phyloP scores from a whole-genome alignment of 2,329 filamentous ascomycete genomes.

The Paraconiothyrium brasiliense region DNA sequence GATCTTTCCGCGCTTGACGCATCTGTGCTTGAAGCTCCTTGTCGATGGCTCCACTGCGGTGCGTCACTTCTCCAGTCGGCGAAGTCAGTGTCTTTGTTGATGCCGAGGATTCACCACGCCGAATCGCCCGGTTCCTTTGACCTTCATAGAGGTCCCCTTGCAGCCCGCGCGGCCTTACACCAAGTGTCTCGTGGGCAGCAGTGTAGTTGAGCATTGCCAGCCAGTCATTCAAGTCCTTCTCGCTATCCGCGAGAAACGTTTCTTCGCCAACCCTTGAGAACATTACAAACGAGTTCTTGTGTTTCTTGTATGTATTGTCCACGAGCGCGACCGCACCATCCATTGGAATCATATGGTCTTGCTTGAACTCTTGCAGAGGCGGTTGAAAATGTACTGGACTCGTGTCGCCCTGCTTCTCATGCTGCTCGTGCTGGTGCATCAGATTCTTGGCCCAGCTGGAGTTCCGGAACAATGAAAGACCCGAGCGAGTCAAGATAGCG shows the following conservation, averaged over 20 bases:
- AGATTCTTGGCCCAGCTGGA: constrained; percentile 90
- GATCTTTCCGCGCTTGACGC: constrained; percentile 78
- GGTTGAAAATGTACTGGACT: constrained; percentile 89
- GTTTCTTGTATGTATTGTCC: constrained; percentile 88
- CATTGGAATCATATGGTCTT: constrained; percentile 91
- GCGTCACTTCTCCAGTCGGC: constrained; percentile 75
- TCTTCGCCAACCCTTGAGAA: constrained; percentile 86
- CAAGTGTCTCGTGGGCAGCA: constrained; percentile 89
- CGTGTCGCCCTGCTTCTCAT: constrained; percentile 79
- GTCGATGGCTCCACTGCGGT: constrained; percentile 78
- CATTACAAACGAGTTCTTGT: constrained; percentile 94
- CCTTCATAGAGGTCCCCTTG: constrained; percentile 86
- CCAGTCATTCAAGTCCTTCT: constrained; percentile 96
- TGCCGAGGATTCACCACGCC: constrained; percentile 70
- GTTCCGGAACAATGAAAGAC: constrained; percentile 96
- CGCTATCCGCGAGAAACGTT: constrained; percentile 87
- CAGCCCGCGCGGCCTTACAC: constrained; percentile 88
- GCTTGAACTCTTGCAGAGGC: constrained; percentile 89
- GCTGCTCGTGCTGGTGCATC: constrained; percentile 85
- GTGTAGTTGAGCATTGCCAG: constrained; percentile 95
- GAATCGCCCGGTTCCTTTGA: constrained; percentile 76
- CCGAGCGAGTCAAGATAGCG: constrained; percentile 93
- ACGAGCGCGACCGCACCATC: constrained; percentile 89
- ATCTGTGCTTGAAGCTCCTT: constrained; percentile 88
- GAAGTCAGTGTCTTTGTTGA: constrained; percentile 72